Conservation (phyloP, 2,329 filamentous ascomycete species). For the Sclerotinia trifoliorum region DNA sequence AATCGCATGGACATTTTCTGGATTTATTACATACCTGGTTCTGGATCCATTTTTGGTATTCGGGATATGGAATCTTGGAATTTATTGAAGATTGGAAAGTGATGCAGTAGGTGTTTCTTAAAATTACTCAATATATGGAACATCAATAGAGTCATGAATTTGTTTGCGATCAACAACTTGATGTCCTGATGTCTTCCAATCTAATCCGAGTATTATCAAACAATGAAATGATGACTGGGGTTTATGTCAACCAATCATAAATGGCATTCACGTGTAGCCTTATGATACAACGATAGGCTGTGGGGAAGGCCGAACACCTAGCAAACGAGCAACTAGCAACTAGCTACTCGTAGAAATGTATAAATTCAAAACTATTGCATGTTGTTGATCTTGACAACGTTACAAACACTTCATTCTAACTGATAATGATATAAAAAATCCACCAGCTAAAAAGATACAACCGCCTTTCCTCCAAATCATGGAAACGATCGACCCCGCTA, state of each 20-base stretch:
- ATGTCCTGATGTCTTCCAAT: not conserved
- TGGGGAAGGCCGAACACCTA: conserved; percentile 12
- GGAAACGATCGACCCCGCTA: conserved; percentile 63
- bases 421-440: not conserved
- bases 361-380: not conserved
- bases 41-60: conserved; percentile 1
- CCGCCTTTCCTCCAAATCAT: conserved; percentile 23
- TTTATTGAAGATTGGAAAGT: not conserved
- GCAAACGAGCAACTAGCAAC: not conserved
- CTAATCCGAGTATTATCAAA: not conserved
- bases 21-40: conserved; percentile 10
- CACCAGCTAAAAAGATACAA: not conserved
- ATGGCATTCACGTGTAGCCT: not conserved
- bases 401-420: not conserved
- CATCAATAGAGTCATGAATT: not conserved
- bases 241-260: not conserved
- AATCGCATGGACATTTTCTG: conserved; percentile 11
- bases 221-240: not conserved
- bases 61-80: not conserved
- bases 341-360: too few species aligned
- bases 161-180: not conserved
- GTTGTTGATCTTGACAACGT: not conserved
- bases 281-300: conserved; percentile 1
- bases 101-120: not conserved
- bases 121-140: not conserved